Evolutionary conservation across 108 stramenopile genomes (phyloP).

Genomic region (Chaetoceros tenuissimus): DNA sequence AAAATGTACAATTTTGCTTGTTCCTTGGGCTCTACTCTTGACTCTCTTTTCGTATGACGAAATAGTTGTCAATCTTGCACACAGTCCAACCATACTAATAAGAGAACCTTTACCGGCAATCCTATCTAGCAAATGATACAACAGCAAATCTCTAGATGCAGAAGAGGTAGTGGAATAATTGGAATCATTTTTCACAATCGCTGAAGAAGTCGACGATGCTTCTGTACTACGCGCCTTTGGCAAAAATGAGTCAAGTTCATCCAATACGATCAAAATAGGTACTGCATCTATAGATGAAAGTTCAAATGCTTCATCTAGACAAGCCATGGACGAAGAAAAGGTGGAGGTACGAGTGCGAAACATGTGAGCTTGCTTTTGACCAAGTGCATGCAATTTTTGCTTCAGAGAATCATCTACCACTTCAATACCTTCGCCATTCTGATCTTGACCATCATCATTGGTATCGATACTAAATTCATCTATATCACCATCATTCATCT

Average conservation of each 20-base stretch:
- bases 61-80: slow-evolving; percentile 35
- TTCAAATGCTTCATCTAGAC: slow-evolving; percentile 56
- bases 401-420: slow-evolving; percentile 3
- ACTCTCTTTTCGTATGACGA: slow-evolving; percentile 71
- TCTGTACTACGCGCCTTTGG: slow-evolving; percentile 4
- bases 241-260: slow-evolving; percentile 68
- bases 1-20: slow-evolving; percentile 52
- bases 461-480: neutral
- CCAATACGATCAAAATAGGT: slow-evolving; percentile 70
- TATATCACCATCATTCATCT: slow-evolving; percentile 8
- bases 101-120: slow-evolving; percentile 59
- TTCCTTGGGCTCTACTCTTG: slow-evolving; percentile 69
- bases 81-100: slow-evolving; percentile 59
- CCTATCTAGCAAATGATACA: slow-evolving; percentile 82
- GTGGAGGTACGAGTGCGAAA: slow-evolving; percentile 39
- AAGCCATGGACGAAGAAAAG: slow-evolving; percentile 60
- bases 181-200: neutral
- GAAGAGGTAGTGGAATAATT: neutral
- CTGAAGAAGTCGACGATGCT: neutral
- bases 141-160: slow-evolving; percentile 52
- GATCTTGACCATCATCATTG: slow-evolving; percentile 1
- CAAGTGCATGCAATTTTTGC: slow-evolving; percentile 2
- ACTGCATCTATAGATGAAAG: slow-evolving; percentile 58
- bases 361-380: slow-evolving; percentile 18
- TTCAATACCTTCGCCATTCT: slow-evolving; percentile 5